A percentile compares a stretch with the other conserved stretches of the same genome.
phyloP scores from a whole-genome alignment of 2,329 filamentous ascomycete genomes.

The Aspergillus amoenus region DNA sequence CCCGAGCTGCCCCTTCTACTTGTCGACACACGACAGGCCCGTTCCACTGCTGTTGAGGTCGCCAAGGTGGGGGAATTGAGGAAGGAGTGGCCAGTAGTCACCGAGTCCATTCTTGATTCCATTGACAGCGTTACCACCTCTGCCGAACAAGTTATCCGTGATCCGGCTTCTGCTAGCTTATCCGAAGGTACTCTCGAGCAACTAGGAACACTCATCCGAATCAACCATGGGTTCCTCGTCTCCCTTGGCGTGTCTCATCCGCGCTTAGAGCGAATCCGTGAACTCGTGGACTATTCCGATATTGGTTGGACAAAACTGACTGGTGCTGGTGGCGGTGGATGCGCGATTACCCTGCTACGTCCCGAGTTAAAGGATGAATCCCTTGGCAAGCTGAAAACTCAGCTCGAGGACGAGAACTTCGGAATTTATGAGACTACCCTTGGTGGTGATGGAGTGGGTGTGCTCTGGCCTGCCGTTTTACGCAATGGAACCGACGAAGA shows the following conservation, averaged over 20 bases:
- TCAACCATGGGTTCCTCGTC: slow-evolving; percentile 92
- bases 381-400: slow-evolving; percentile 63
- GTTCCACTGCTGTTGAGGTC: slow-evolving; percentile 82
- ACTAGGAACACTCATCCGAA: slow-evolving; percentile 82
- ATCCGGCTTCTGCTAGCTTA: slow-evolving; percentile 66
- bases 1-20: slow-evolving; percentile 88
- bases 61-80: slow-evolving; percentile 77
- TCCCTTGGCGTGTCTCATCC: slow-evolving; percentile 93
- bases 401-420: slow-evolving; percentile 71
- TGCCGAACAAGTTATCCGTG: slow-evolving; percentile 55
- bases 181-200: slow-evolving; percentile 65
- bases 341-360: slow-evolving; percentile 86
- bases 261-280: slow-evolving; percentile 83
- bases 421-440: slow-evolving; percentile 84
- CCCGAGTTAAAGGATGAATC: slow-evolving; percentile 60
- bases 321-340: slow-evolving; percentile 91
- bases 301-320: slow-evolving; percentile 98
- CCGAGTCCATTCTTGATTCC: slow-evolving; percentile 76
- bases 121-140: slow-evolving; percentile 67
- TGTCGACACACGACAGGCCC: slow-evolving; percentile 83
- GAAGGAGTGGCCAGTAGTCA: slow-evolving; percentile 70
- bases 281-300: slow-evolving; percentile 82
- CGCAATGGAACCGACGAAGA: slow-evolving; percentile 80
- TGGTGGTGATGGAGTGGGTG: slow-evolving; percentile 89
- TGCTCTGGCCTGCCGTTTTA: slow-evolving; percentile 88